Evolutionary conservation across 2,329 filamentous ascomycete species (phyloP).

Genomic region (Alternaria rosae): DNA sequence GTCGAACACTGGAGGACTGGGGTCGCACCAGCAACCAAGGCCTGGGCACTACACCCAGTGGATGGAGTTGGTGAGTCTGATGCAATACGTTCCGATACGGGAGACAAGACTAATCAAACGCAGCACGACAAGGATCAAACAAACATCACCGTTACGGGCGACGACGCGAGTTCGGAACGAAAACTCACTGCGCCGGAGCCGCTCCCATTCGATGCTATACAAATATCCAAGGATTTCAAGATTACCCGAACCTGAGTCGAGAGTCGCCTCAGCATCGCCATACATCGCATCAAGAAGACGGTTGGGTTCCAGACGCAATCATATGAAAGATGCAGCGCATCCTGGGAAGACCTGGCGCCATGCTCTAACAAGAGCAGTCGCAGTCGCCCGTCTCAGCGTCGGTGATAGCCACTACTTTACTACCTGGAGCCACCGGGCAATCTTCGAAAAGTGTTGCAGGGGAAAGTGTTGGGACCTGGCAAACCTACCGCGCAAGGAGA

Average conservation of each 20-base stretch:
- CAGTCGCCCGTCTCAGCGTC: background rate
- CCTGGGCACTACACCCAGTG: constrained; percentile 27
- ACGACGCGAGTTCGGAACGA: constrained; percentile 30
- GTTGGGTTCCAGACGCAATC: background rate
- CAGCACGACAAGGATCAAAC: constrained; percentile 29
- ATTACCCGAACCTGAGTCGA: constrained; percentile 15
- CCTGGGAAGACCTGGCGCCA: background rate
- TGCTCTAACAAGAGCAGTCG: background rate
- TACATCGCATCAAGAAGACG: background rate
- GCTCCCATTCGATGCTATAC: constrained; percentile 20
- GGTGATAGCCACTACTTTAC: background rate
- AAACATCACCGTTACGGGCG: constrained; percentile 20
- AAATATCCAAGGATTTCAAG: constrained; percentile 26
- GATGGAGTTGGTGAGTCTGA: constrained; percentile 29
- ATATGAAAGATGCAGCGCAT: background rate
- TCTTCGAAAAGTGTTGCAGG: background rate
- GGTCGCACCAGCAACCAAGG: constrained; percentile 10
- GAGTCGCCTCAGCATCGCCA: background rate
- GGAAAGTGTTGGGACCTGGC: background rate
- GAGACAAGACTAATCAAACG: constrained; percentile 1
- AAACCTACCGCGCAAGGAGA: background rate
- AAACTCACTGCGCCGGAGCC: constrained; percentile 21
- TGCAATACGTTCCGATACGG: background rate
- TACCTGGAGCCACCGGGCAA: background rate
- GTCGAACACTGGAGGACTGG: constrained; percentile 12